Evolutionary conservation across 1,284 basidiomycete species (phyloP).

Genomic region (Cutaneotrichosporon dermatis): DNA sequence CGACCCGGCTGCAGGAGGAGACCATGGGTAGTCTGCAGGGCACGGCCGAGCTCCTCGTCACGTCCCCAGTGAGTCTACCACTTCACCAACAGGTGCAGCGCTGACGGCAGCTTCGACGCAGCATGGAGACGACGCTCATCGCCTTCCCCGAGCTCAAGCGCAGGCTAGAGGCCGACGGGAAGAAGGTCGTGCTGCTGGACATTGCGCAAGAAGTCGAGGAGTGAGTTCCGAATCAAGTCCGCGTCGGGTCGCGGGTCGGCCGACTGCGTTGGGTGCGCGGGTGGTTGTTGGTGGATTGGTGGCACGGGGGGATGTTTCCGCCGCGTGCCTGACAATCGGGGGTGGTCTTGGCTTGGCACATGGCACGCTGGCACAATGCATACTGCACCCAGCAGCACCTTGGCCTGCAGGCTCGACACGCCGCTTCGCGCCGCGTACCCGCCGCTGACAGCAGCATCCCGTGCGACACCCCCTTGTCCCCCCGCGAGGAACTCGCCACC

Average conservation of each 20-base stretch:
- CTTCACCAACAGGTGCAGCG: not conserved
- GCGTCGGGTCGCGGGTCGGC: too few relatives aligned
- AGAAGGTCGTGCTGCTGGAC: slow-evolving; percentile 42
- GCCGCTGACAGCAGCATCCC: slow-evolving; percentile 26
- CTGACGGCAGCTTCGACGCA: slow-evolving; percentile 36
- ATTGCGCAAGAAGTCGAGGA: slow-evolving; percentile 44
- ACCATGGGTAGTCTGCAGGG: slow-evolving; percentile 38
- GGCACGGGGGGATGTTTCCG: too few relatives aligned
- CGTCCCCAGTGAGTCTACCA: slow-evolving; percentile 36
- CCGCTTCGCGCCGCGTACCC: too few relatives aligned
- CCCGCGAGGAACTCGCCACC: slow-evolving; percentile 29
- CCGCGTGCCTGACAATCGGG: too few relatives aligned
- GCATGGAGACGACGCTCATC: slow-evolving; percentile 46
- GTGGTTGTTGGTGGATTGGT: too few relatives aligned
- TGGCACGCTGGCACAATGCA: too few relatives aligned
- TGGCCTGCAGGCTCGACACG: too few relatives aligned
- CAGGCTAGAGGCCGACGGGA: slow-evolving; percentile 35
- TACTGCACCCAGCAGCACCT: too few relatives aligned
- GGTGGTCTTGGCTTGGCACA: too few relatives aligned
- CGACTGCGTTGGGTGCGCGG: too few relatives aligned
- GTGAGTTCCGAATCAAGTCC: slow-evolving; percentile 23
- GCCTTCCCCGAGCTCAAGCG: slow-evolving; percentile 37
- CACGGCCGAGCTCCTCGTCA: slow-evolving; percentile 44
- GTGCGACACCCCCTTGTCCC: slow-evolving; percentile 44
- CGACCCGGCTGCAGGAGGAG: slow-evolving; percentile 31